Evolutionary conservation across 2,329 filamentous ascomycete genomes (phyloP), one percentile per base, ranked within the genome.

Genomic region (Orbilia blumenaviensis): DNA sequence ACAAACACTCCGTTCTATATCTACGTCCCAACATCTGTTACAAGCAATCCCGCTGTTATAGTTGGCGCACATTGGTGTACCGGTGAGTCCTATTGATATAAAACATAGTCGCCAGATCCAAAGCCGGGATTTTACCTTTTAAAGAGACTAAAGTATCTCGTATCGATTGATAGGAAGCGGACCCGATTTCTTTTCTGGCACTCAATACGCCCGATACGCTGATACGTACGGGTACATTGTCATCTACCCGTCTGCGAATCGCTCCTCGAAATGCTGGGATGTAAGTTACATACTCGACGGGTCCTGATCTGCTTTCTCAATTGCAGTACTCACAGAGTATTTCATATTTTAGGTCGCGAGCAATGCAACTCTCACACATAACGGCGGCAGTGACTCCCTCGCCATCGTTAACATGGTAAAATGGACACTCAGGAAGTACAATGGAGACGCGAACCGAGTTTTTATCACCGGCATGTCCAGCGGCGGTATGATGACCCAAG

Each of bases 401-500:
- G 82, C 82, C 0, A 83, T 84, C 61, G 83, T 80, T 23, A 83
- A 82, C 61, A 83, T 83, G 83, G 82, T 83, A 0, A 80, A 80
- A n/a, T 83, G 82, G 81, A 81, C 82, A 0, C 79, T 82, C 1
- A 62, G 79, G 1, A 79, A 80, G 48, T 83, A 83, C 52, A 75
- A 79, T 0, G 82, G 81, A 3, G 81, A 83, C 44, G 34, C 80
- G 5, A 80, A 67, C 18, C 81, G 81, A 10, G 80, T 82, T 2
- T 82, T 82, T 73, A 81, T 82, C 46, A 82, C 81, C 1, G 81
- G 81, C 1, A 64, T 81, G 7, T 81, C 81, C 6, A 81, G 80
- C 1, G 81, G 81, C 9, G 81, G 80, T 14, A 82, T 82, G 81
- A 81, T 82, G 81, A 81, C 1, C 84, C 86, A 86, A 75, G 84